Base-by-base conservation (phyloP, 177 flowering plant species). In the Telopea speciosissima region DNA sequence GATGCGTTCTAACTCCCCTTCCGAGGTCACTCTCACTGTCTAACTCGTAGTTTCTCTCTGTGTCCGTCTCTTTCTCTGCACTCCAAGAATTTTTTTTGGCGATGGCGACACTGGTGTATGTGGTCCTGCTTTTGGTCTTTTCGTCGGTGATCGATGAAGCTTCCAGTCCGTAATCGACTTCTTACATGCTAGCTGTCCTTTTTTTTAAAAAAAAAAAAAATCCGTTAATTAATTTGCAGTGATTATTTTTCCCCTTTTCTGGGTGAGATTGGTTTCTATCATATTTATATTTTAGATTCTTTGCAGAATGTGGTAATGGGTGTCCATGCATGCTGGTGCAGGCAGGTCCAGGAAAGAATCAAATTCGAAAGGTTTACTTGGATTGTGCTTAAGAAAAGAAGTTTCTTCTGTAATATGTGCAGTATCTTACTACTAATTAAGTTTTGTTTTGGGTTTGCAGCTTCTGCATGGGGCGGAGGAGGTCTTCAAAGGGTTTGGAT, bases 311-410 rank as follows among this genome's bases (percentile, higher is more conserved):
- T 21, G 61, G 61, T n/a, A 58, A 28, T 24, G 74, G 74, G 24
- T 7, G 63, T 61, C 64, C 25, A 6, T 67, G 72, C 68, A 42
- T 75, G 25, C 31, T 11, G 66, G 64, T 54, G 1, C 12, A 68
- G 17, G 67, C 52, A 40, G 77, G 68, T 62, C 61, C 73, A 5
- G 9, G 58, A 22, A 42, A 69, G 31, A 60, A 8, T 49, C 44
- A 28, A 36, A 77, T 59, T 75, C 72, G 81, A 72, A 81, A 79
- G 84, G 81, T 81, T 52, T 24, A 23, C 12, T 21, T 19, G 14
- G 1, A n/a, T 36, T 36, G 31, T 28, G 7, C 40, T 5, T 36
- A 36, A 36, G 8, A 3, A 8, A 36, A 36, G 40, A 36, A 36
- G 40, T 5, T 36, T 5, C 3, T 31, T 31, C 40, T 36, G 40